These are phyloP conservation scores for Cytospora paraplurivora DNA, from an alignment of 2,329 filamentous ascomycete genomes.

Conservation along the genomic window DNA sequence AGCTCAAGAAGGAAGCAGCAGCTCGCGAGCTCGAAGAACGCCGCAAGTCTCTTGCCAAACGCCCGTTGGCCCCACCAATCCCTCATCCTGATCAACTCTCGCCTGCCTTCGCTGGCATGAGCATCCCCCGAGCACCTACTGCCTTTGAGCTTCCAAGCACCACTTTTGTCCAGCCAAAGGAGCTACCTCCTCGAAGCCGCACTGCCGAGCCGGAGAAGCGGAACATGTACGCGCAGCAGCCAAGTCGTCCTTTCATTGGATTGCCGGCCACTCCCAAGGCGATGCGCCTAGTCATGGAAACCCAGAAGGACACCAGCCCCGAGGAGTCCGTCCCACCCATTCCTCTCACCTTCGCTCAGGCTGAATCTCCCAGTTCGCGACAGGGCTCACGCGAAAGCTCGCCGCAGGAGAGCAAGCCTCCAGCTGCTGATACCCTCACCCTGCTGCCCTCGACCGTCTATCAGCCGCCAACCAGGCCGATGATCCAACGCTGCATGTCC, in stretches of 20 bases:
- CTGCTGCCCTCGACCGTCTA: constrained; percentile 63
- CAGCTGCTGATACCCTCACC: constrained; percentile 39
- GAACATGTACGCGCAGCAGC: constrained; percentile 49
- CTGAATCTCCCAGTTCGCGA: constrained; percentile 42
- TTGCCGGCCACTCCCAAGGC: constrained; percentile 90
- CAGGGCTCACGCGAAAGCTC: constrained; percentile 40
- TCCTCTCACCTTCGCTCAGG: constrained; percentile 49
- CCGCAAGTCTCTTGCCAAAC: constrained; percentile 77
- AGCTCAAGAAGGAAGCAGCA: constrained; percentile 70
- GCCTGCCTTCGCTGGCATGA: constrained; percentile 35
- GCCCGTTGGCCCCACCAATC: constrained; percentile 78
- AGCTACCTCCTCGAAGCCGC: constrained; percentile 60
- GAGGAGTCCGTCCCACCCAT: constrained; percentile 59
- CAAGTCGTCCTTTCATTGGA: constrained; percentile 60
- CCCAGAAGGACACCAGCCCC: constrained; percentile 37
- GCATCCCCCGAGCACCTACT: constrained; percentile 34
- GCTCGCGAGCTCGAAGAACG: constrained; percentile 88
- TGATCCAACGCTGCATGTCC: constrained; percentile 64
- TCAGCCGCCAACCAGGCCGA: constrained; percentile 53
- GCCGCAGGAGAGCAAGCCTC: constrained; percentile 35
- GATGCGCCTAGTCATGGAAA: constrained; percentile 77
- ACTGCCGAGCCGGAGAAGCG: constrained; percentile 65
- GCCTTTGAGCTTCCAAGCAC: constrained; percentile 49
- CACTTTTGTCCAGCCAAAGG: constrained; percentile 43
- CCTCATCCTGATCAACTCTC: constrained; percentile 67